These are phyloP conservation scores for Selenicereus undatus DNA, from an alignment of 148 eudicot species.

Conservation along the genomic window DNA sequence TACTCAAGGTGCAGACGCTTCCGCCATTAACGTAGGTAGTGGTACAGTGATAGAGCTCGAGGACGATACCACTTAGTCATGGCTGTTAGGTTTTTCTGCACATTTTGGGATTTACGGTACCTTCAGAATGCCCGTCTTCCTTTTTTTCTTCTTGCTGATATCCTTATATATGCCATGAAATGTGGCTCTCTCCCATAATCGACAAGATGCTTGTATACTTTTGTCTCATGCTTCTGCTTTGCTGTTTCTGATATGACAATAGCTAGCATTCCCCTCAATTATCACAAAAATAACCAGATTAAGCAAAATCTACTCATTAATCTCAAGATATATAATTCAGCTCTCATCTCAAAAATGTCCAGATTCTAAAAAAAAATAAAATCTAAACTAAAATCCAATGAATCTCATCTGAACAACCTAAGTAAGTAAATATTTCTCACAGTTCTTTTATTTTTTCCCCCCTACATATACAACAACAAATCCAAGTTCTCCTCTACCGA, in stretches of 20 bases:
- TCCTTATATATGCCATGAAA: too few species aligned
- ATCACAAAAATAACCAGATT: too few species aligned
- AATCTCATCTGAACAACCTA: background rate
- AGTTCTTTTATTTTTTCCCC: background rate
- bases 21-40: background rate
- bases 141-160: too few species aligned
- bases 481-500: conserved; percentile 2
- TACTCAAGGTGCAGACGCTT: too few species aligned
- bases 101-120: background rate
- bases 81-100: background rate
- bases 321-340: background rate
- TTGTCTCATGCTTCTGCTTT: too few species aligned
- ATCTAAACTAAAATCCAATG: background rate
- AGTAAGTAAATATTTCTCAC: background rate
- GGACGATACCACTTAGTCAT: background rate
- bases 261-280: too few species aligned
- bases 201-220: too few species aligned
- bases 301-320: too few species aligned
- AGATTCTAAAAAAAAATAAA: background rate
- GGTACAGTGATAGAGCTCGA: background rate
- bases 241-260: too few species aligned
- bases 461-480: background rate
- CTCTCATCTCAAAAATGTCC: background rate
- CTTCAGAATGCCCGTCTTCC: background rate
- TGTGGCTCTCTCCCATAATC: too few species aligned